Percentiles rank a stretch among this genome's conserved stretches.
Evolutionary conservation across 2,329 filamentous ascomycete species (phyloP).

Genomic region (Nemania diffusa): DNA sequence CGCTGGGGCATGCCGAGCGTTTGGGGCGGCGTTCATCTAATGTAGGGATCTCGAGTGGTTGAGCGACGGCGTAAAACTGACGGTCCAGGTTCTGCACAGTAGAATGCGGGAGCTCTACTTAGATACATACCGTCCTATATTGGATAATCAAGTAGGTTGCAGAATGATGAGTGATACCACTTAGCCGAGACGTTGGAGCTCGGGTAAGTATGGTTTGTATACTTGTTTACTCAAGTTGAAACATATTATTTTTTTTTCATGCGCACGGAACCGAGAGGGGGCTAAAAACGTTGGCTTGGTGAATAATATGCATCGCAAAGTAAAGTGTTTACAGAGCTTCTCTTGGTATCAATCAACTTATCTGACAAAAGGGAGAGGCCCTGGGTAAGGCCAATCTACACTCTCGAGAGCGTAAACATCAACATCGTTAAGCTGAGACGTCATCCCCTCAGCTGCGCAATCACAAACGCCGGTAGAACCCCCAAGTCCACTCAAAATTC

Average conservation of each 20-base stretch:
- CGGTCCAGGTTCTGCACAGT: slow-evolving; percentile 6
- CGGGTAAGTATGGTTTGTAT: neutral
- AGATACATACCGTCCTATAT: neutral
- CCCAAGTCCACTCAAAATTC: slow-evolving; percentile 25
- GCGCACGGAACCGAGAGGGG: neutral
- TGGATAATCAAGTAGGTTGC: neutral
- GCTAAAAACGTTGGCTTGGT: neutral
- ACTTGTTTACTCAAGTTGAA: slow-evolving; percentile 2
- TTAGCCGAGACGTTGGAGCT: neutral
- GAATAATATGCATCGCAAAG: slow-evolving; percentile 20
- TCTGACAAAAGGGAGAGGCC: slow-evolving; percentile 10
- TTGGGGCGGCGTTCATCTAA: slow-evolving; percentile 8
- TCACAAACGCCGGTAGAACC: slow-evolving; percentile 28
- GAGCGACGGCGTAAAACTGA: slow-evolving; percentile 9
- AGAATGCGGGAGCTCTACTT: slow-evolving; percentile 2
- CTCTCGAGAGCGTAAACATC: slow-evolving; percentile 16
- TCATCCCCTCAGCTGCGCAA: slow-evolving; percentile 9
- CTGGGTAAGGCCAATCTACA: slow-evolving; percentile 16
- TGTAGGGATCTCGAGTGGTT: neutral
- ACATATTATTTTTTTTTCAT: neutral
- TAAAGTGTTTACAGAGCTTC: slow-evolving; percentile 12
- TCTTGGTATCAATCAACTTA: slow-evolving; percentile 26
- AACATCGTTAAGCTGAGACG: slow-evolving; percentile 23
- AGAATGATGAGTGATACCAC: neutral
- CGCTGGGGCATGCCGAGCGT: neutral